These are phyloP conservation scores for Ustilago nuda DNA, from an alignment of 1,284 basidiomycete species.

Conservation along the genomic window DNA sequence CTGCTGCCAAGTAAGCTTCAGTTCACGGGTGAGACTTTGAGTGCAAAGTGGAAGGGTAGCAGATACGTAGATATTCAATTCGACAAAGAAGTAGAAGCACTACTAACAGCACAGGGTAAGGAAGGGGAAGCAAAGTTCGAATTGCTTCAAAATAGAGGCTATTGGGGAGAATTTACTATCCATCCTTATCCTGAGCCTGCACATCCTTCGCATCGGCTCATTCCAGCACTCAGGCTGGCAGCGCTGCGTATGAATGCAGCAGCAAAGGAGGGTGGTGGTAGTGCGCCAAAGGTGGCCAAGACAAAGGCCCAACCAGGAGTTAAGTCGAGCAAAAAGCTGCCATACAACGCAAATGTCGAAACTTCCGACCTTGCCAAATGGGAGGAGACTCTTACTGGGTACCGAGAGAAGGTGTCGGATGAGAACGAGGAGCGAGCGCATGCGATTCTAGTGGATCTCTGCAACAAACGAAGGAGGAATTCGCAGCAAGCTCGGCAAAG, in stretches of 20 bases:
- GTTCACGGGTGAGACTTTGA: neutral
- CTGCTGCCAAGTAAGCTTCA: slow-evolving; percentile 29
- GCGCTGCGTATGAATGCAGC: slow-evolving; percentile 28
- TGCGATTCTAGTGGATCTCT: slow-evolving; percentile 12
- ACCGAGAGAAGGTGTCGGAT: slow-evolving; percentile 31
- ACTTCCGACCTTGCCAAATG: slow-evolving; percentile 30
- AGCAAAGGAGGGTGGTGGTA: neutral
- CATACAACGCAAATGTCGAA: neutral
- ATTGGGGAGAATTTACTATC: slow-evolving; percentile 62
- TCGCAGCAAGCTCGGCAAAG: slow-evolving; percentile 6
- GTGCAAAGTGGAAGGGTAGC: slow-evolving; percentile 46
- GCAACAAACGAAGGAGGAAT: slow-evolving; percentile 6
- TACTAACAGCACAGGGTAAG: slow-evolving; percentile 30
- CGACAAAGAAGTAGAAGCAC: slow-evolving; percentile 36
- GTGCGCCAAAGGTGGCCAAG: slow-evolving; percentile 30
- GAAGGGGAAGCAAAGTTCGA: slow-evolving; percentile 51
- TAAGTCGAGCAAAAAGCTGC: slow-evolving; percentile 24
- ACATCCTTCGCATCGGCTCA: slow-evolving; percentile 63
- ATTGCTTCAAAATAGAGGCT: slow-evolving; percentile 56
- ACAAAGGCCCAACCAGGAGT: slow-evolving; percentile 16
- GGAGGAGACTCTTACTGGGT: slow-evolving; percentile 51
- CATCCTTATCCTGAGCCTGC: slow-evolving; percentile 59
- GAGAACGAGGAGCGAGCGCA: slow-evolving; percentile 47
- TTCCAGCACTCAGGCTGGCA: slow-evolving; percentile 55
- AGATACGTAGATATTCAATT: slow-evolving; percentile 54